Evolutionary conservation across 2,329 filamentous ascomycete species (phyloP).

Genomic region (Byssochlamys sp.): DNA sequence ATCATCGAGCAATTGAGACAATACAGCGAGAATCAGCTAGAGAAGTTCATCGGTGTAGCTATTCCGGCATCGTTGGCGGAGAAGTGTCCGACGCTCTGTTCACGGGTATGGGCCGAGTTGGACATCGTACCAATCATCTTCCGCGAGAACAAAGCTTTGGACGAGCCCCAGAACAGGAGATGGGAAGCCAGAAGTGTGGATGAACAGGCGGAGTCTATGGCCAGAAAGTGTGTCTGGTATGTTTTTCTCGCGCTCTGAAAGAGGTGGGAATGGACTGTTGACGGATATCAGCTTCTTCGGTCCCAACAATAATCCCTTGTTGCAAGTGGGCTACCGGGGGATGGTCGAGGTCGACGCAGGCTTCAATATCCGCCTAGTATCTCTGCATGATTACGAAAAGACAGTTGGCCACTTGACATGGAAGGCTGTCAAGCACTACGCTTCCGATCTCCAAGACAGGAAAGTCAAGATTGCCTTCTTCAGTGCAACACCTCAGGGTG

Average conservation of each 20-base stretch:
- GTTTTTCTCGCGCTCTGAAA: conserved; percentile 15
- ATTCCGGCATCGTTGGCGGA: conserved; percentile 52
- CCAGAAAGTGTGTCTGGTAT: conserved; percentile 65
- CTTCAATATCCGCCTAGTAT: conserved; percentile 53
- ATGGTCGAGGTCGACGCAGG: conserved; percentile 61
- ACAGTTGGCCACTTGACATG: conserved; percentile 57
- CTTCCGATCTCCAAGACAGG: conserved; percentile 51
- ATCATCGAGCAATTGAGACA: conserved; percentile 47
- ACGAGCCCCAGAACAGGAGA: conserved; percentile 17
- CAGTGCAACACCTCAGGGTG: conserved; percentile 71
- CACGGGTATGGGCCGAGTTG: conserved; percentile 64
- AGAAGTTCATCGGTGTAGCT: conserved; percentile 68
- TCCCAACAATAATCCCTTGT: conserved; percentile 58
- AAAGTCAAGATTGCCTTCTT: conserved; percentile 67
- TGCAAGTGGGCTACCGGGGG: conserved; percentile 57
- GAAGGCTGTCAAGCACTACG: conserved; percentile 55
- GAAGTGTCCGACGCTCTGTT: conserved; percentile 56
- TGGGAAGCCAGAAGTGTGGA: conserved; percentile 56
- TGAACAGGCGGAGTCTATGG: conserved; percentile 73
- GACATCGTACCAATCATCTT: conserved; percentile 67
- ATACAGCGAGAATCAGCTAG: conserved; percentile 57
- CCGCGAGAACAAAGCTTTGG: conserved; percentile 27
- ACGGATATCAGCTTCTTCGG: conserved; percentile 52
- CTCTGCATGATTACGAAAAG: conserved; percentile 48
- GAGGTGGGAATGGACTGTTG: not conserved